These are phyloP conservation scores for Fusarium azukiicola DNA, from an alignment of 2,329 filamentous ascomycete genomes.

Conservation along the genomic window DNA sequence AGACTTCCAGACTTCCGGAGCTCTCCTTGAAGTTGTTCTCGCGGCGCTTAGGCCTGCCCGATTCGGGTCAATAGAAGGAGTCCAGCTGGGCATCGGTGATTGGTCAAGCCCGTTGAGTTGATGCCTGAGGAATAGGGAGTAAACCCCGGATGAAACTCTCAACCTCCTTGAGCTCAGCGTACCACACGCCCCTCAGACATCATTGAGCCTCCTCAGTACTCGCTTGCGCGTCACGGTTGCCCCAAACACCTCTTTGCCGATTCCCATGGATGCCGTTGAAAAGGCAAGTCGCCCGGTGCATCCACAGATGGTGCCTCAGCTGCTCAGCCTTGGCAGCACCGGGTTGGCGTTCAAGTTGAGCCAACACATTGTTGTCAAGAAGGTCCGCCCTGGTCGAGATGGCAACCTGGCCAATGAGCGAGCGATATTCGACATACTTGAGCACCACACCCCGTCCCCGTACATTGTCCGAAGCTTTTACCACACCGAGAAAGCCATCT, in stretches of 20 bases:
- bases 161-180: background rate
- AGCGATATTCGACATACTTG: conserved; percentile 29
- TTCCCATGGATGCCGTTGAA: conserved; percentile 11
- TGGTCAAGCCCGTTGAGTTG: background rate
- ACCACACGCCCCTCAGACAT: background rate
- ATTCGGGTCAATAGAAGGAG: too few species aligned
- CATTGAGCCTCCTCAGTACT: background rate
- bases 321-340: conserved; percentile 37
- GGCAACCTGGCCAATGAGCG: conserved; percentile 23
- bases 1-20: too few species aligned
- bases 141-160: background rate
- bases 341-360: conserved; percentile 35
- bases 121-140: background rate
- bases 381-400: conserved; percentile 23
- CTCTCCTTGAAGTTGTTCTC: too few species aligned
- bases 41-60: too few species aligned
- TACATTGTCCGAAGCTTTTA: conserved; percentile 36
- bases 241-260: conserved; percentile 12
- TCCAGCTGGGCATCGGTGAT: too few species aligned
- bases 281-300: conserved; percentile 1
- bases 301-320: conserved; percentile 6
- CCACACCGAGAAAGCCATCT: conserved; percentile 26
- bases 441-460: conserved; percentile 32
- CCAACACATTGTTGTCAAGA: conserved; percentile 36
- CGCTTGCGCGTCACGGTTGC: background rate